phyloP scores from a whole-genome alignment of 2,329 filamentous ascomycete genomes.

The Cercospora sp. region DNA sequence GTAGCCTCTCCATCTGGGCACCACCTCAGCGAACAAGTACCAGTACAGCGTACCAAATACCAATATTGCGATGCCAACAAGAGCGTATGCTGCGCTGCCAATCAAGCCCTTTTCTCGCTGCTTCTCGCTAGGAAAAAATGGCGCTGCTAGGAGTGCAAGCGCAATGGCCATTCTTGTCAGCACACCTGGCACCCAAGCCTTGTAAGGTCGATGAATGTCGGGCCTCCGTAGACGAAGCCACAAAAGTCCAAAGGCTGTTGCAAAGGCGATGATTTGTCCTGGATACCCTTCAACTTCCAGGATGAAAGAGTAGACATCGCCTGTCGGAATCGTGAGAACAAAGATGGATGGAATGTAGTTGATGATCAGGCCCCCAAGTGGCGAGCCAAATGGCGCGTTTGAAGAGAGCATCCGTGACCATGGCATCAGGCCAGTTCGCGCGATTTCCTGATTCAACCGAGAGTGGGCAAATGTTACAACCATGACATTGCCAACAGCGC shows the following conservation, averaged over 20 bases:
- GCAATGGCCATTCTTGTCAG: slow-evolving; percentile 57
- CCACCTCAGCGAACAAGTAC: slow-evolving; percentile 63
- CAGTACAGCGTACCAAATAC: slow-evolving; percentile 64
- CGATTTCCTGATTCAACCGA: slow-evolving; percentile 70
- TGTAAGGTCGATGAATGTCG: slow-evolving; percentile 63
- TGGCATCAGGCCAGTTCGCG: slow-evolving; percentile 68
- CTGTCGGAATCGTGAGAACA: slow-evolving; percentile 64
- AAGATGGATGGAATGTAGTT: slow-evolving; percentile 68
- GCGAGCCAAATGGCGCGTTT: slow-evolving; percentile 65
- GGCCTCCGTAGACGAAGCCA: slow-evolving; percentile 61
- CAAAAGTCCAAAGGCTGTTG: slow-evolving; percentile 59
- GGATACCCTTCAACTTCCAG: slow-evolving; percentile 71
- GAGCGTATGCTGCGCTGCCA: slow-evolving; percentile 56
- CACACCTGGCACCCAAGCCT: slow-evolving; percentile 63
- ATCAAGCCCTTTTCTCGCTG: slow-evolving; percentile 49
- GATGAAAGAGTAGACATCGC: slow-evolving; percentile 70
- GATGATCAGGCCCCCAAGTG: slow-evolving; percentile 66
- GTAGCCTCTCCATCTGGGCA: slow-evolving; percentile 62
- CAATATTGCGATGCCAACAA: slow-evolving; percentile 55
- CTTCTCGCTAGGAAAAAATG: slow-evolving; percentile 59
- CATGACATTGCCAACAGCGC: slow-evolving; percentile 70
- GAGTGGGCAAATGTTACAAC: slow-evolving; percentile 68
- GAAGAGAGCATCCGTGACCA: slow-evolving; percentile 62
- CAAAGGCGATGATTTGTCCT: slow-evolving; percentile 60
- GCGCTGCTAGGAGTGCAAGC: slow-evolving; percentile 57